Percentiles rank a stretch among this genome's conserved stretches.
Evolutionary conservation across 2,329 filamentous ascomycete genomes (phyloP).

Genomic region (Arachnopeziza araneosa): DNA sequence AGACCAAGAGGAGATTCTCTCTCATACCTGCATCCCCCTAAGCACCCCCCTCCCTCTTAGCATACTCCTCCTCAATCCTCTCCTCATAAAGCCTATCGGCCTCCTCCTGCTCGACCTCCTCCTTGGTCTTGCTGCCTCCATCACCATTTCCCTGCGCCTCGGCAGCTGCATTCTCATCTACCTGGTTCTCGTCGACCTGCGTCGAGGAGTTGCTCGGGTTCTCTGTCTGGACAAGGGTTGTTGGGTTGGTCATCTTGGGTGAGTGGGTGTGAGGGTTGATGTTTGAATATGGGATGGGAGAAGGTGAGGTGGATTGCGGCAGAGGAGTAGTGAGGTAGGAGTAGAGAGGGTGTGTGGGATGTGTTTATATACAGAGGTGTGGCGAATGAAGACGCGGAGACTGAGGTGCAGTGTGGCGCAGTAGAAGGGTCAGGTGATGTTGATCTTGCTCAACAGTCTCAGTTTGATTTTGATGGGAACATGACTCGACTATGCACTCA

Average conservation of each 20-base stretch:
- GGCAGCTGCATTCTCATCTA: not conserved
- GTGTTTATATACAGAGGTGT: not conserved
- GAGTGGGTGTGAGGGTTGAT: not conserved
- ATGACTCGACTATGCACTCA: no score
- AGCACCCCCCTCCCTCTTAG: conserved; percentile 55
- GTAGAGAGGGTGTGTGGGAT: not conserved
- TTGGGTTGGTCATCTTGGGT: not conserved
- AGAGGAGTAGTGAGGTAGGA: not conserved
- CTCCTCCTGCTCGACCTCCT: conserved; percentile 5
- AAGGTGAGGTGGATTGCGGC: no score
- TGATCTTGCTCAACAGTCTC: no score
- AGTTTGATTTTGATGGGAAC: no score
- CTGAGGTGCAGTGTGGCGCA: no score
- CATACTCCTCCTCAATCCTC: conserved; percentile 56
- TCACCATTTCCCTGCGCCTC: not conserved
- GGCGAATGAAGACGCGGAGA: not conserved
- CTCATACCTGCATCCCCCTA: conserved; percentile 21
- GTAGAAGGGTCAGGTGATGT: no score
- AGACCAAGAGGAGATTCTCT: no score
- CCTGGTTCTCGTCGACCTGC: not conserved
- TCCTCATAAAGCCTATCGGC: conserved; percentile 43
- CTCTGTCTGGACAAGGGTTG: not conserved
- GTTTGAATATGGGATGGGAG: no score
- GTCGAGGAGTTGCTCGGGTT: not conserved
- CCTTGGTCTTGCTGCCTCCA: not conserved